Conservation (phyloP, 805 yeast genomes). For the Metschnikowia drakensbergensis region DNA sequence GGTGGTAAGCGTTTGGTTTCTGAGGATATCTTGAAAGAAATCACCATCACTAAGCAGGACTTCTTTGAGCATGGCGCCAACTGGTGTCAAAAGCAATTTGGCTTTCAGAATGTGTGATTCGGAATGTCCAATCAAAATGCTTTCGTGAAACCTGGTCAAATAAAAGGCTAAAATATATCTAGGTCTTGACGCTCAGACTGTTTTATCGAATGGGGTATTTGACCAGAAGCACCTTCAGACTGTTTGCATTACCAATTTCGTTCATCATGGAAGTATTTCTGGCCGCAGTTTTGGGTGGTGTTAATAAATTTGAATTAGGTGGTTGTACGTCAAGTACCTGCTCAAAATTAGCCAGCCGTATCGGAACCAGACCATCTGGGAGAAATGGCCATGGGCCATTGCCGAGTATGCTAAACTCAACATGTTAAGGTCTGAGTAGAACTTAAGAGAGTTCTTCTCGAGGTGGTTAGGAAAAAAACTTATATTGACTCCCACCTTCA, state of each 20-base stretch:
- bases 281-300: background rate
- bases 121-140: too few species aligned
- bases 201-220: too few species aligned
- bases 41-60: conserved; percentile 70
- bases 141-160: background rate
- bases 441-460: conserved; percentile 24
- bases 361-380: conserved; percentile 95
- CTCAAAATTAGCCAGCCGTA: conserved; percentile 81
- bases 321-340: conserved; percentile 74
- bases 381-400: conserved; percentile 76
- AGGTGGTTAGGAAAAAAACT: conserved; percentile 28
- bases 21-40: conserved; percentile 43
- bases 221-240: too few species aligned
- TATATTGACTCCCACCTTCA: conserved; percentile 35
- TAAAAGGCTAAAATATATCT: too few species aligned
- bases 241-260: too few species aligned
- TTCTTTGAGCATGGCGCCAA: conserved; percentile 81
- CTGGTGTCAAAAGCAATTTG: conserved; percentile 51
- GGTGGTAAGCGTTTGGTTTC: conserved; percentile 35
- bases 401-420: conserved; percentile 52
- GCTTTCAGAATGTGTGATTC: conserved; percentile 28
- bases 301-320: conserved; percentile 38
- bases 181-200: too few species aligned
- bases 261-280: too few species aligned
- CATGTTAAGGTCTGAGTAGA: conserved; percentile 36